phyloP scores from a whole-genome alignment of 1,284 basidiomycete species.

The Leccinum angustisporum region DNA sequence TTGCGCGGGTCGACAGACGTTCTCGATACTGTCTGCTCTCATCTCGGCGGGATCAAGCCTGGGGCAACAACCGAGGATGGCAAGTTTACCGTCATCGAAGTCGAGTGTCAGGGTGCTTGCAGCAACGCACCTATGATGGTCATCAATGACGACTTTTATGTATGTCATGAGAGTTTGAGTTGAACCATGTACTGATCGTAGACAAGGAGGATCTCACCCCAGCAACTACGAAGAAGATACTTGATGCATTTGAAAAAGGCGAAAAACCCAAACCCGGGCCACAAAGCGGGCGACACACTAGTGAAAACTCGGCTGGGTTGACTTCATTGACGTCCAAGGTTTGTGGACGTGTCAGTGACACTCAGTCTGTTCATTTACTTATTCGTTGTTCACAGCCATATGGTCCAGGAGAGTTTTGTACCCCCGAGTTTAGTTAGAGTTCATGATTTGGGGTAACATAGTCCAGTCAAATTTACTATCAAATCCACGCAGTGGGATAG shows the following conservation, averaged over 20 bases:
- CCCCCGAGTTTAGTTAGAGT: conserved; percentile 80
- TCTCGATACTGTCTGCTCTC: conserved; percentile 80
- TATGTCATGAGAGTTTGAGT: conserved; percentile 39
- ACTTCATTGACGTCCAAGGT: conserved; percentile 86
- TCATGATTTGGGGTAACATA: neutral
- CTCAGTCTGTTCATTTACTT: conserved; percentile 5
- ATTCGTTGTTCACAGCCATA: conserved; percentile 67
- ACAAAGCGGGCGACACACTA: conserved; percentile 82
- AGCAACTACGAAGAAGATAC: conserved; percentile 82
- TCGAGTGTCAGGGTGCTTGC: conserved; percentile 98
- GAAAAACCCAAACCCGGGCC: conserved; percentile 91
- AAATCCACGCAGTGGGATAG: neutral
- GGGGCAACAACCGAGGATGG: conserved; percentile 94
- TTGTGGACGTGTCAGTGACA: conserved; percentile 23
- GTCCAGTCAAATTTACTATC: neutral
- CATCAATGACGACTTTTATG: conserved; percentile 95
- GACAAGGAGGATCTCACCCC: conserved; percentile 94
- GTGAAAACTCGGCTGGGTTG: conserved; percentile 88
- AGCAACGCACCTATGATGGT: conserved; percentile 99
- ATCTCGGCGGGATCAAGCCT: conserved; percentile 82
- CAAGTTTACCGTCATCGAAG: conserved; percentile 97
- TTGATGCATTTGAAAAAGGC: conserved; percentile 85
- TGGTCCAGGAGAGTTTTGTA: conserved; percentile 89
- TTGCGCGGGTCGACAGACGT: conserved; percentile 91
- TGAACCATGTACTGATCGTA: conserved; percentile 5